Base-by-base conservation (phyloP, 2,329 filamentous ascomycete genomes). In the Colletotrichum sp. region DNA sequence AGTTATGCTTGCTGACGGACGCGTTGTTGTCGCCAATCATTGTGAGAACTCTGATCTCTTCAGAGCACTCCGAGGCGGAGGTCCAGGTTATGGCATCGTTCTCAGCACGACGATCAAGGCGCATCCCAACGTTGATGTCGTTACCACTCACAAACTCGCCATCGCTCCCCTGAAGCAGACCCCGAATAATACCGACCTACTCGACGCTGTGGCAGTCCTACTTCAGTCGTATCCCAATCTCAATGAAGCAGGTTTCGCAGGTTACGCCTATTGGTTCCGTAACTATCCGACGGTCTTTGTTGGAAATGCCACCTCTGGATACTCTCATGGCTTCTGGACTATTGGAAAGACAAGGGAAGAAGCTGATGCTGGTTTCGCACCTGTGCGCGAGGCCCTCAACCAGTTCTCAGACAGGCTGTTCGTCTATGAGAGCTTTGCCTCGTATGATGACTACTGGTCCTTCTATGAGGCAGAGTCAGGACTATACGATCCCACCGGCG, bases 51-150 rank as follows among this genome's bases (percentile, higher is more conserved):
- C 78, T 1, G 83, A 85, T n/a, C 79, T 87, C 3, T 86, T 84
- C 81, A 77, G 83, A 57, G 86, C 87, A 4, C 80, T 88, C 19
- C 79, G 84, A 1, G 87, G 86, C 1, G 87, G 86, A 4, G 85
- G 86, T 0, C 72, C 72, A 12, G 62, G 72, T 1, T 93, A 89
- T 78, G 92, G 86, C 2, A 85, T 92, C 2, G 89, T 93, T 2
- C 81, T 87, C 16, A 90, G 88, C 3, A 85, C 92, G 80, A 92
- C 89, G 0, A 83, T 88, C 36, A 89, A 89, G 78, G 86, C 88
- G 2, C 85, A 91, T 79, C 82, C 85, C 1, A 86, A 89, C 70
- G 81, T 81, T 66, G 72, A 80, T 55, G 66, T 79, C 61, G 76
- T 81, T 68, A 78, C 81, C 1, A 77, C 79, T 22, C 80, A 82